Base-by-base conservation (phyloP, 495 filamentous ascomycete species). In the Aspergillus diversus region DNA sequence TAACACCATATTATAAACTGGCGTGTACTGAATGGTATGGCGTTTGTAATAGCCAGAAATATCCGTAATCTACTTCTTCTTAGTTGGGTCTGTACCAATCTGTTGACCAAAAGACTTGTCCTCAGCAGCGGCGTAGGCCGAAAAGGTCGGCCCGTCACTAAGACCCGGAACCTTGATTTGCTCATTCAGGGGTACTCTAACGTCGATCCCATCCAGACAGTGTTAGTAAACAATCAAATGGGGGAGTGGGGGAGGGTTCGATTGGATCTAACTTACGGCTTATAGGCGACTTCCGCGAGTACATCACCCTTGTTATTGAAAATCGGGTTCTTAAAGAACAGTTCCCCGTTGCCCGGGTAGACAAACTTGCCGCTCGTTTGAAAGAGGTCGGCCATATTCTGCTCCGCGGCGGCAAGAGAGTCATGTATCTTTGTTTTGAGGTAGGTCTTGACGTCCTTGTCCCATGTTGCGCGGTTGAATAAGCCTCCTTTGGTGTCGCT, bases 361-460 rank as follows among this genome's bases (percentile, higher is more conserved):
- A 48, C 43, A 48, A 48, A 48, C 43, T 48, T 48, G 43, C 43
- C 43, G 7, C 7, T 48, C 16, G 43, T 48, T 5, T 48, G 43
- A 15, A 48, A 48, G 43, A 48, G 11, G 16, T 48, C 16, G 7
- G 43, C 9, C 43, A 48, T 13, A n/a, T 48, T 48, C 16, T 48
- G 43, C 43, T 48, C 43, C 11, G 43, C 43, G 9, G 43, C 15
- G 11, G 43, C 16, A 5, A 48, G 9, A 7, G 7, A n/a, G 5
- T 48, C 43, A 5, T 48, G 43, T 5, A 48, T 7, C 43, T 48
- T 13, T 7, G 5, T n/a, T n/a, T 48, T 7, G 43, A 48, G 43
- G 43, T 8, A 17, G 11, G 15, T 7, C 43, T 48, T 48, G 43
- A 48, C 16, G 16, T 48, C 43, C 5, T 13, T 48, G 43, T 48